phyloP scores from a whole-genome alignment of 768 basidiomycete species.

The Strobilomyces confusus region DNA sequence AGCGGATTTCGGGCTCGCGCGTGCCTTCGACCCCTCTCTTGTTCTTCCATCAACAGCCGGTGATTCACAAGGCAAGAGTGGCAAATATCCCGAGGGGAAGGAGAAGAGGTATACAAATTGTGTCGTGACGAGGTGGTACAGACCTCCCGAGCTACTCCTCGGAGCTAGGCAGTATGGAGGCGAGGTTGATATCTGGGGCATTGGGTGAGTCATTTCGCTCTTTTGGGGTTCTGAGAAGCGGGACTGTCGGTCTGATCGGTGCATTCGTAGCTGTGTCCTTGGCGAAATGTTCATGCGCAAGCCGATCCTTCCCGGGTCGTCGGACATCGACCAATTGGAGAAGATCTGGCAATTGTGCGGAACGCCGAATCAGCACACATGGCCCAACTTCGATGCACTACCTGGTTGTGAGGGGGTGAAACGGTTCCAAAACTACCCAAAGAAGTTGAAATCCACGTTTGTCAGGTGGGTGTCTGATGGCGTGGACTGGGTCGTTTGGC shows the following conservation, averaged over 20 bases:
- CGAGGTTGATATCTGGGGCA: conserved; percentile 96
- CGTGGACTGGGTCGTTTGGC: neutral
- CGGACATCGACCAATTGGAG: conserved; percentile 89
- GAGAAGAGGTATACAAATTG: conserved; percentile 90
- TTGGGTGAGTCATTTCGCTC: conserved; percentile 58
- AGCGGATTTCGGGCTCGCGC: conserved; percentile 95
- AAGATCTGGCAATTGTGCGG: conserved; percentile 91
- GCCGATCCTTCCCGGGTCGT: conserved; percentile 83
- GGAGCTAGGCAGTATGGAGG: conserved; percentile 89
- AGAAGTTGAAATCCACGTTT: conserved; percentile 55
- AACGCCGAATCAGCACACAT: conserved; percentile 74
- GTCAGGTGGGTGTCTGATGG: conserved; percentile 47
- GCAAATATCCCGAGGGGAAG: conserved; percentile 40
- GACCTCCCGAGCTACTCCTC: conserved; percentile 87
- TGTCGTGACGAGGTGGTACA: conserved; percentile 93
- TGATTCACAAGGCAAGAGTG: conserved; percentile 17
- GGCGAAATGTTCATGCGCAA: conserved; percentile 91
- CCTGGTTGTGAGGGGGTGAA: conserved; percentile 81
- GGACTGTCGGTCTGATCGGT: conserved; percentile 1
- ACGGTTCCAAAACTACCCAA: conserved; percentile 49
- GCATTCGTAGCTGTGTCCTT: conserved; percentile 71
- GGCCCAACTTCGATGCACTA: conserved; percentile 72
- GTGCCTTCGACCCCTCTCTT: conserved; percentile 61
- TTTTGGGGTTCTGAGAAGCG: neutral
- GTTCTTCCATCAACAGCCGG: conserved; percentile 28